Conservation (phyloP, 257 asterid species). For the Lavandula angustifolia region DNA sequence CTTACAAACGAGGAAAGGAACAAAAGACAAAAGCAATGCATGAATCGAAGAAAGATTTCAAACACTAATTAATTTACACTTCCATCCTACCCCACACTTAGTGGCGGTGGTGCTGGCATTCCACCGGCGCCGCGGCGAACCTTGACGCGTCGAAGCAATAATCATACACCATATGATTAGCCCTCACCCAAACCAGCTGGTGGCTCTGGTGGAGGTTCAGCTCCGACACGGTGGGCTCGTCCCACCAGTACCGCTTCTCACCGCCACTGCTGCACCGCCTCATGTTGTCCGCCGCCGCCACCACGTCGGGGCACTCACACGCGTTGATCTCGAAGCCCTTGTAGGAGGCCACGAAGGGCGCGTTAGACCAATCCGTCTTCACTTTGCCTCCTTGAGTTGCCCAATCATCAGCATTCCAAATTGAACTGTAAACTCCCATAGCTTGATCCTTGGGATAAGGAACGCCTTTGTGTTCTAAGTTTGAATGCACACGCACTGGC, state of each 20-base stretch:
- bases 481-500: constrained; percentile 69
- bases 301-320: constrained; percentile 51
- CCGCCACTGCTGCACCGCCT: constrained; percentile 49
- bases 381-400: constrained; percentile 87
- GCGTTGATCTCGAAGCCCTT: constrained; percentile 59
- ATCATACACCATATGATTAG: constrained; percentile 74
- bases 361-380: constrained; percentile 81
- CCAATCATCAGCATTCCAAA: constrained; percentile 96
- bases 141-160: constrained; percentile 64
- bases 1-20: no score
- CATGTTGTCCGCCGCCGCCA: constrained; percentile 43
- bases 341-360: constrained; percentile 73
- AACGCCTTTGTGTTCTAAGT: constrained; percentile 68
- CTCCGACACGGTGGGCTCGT: constrained; percentile 58
- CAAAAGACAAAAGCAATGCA: no score
- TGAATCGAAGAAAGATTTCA: constrained; percentile 22
- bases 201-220: constrained; percentile 73
- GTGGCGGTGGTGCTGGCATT: constrained; percentile 77
- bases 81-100: constrained; percentile 1
- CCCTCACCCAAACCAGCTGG: constrained; percentile 76
- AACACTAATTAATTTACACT: neutral
- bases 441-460: constrained; percentile 83
- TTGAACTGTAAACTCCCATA: constrained; percentile 83
- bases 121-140: constrained; percentile 60
- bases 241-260: constrained; percentile 67